Base-by-base conservation (phyloP, 2,329 filamentous ascomycete species). In the Fusarium heterosporum region DNA sequence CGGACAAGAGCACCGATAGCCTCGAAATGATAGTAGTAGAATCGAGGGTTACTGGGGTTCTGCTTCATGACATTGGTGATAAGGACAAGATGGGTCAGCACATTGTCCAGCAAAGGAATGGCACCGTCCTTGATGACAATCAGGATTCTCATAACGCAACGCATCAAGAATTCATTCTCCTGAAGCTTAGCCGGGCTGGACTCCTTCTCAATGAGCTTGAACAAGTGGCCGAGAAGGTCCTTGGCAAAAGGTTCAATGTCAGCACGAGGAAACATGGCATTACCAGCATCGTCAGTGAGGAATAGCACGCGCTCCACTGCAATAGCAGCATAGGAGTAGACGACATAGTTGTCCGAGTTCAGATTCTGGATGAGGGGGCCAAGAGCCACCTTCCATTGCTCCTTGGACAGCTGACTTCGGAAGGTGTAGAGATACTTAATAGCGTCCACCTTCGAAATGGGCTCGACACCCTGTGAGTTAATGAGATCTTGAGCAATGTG, bases 1-100 rank as follows among this genome's bases (percentile, higher is more conserved):
- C 79, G 77, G 22, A 98, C 92, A 46, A 99, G 84, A 16, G 96
- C 95, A 32, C 96, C 96, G 43, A 99, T 82, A 4, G 93, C 92
- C 81, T 99, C 96, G 66, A 99, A 99, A 77, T 97, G 93, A 78
- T 95, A 99, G 82, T 99, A 99, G 81, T 97, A 97, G 81, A 99
- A 99, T 13, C 93, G 88, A 3, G 96, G 96, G 79, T 99, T 99
- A 81, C 94, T 97, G 1, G 96, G 96, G 78, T 99, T 99, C 71
- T 91, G 87, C 75, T 93, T 91, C 78, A 98, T 98, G 70, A 97
- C 90, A 73, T 91, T 91, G 47, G 94, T 97, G 72, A 99, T 97
- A 63, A 87, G 90, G 74, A 97, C 89, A 60, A 99, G 86, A 77
- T 96, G 93, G 51, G 88, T 86, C 52, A 98, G 82, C n/a, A 97